Evolutionary conservation across 2,329 filamentous ascomycete genomes (phyloP).

Genomic region (Trichoderma citrinoviride): DNA sequence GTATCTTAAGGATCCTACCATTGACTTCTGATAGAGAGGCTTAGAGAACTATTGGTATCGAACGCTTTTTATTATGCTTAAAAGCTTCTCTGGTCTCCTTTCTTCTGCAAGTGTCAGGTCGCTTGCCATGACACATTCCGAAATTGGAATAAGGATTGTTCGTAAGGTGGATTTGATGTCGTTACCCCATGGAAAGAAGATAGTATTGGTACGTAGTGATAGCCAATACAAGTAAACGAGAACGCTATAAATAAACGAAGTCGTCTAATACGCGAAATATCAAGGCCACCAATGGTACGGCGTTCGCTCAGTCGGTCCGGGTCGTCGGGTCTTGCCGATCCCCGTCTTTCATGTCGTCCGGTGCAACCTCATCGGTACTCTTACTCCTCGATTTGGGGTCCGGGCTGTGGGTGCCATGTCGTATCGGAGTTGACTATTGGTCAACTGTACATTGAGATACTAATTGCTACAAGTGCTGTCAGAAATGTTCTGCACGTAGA

Average conservation of each 20-base stretch:
- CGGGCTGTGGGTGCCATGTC: not conserved
- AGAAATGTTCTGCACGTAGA: no score
- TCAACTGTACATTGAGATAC: no score
- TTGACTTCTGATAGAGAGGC: no score
- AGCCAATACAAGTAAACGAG: not conserved
- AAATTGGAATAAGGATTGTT: no score
- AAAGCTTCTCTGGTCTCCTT: not conserved
- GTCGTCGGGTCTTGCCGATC: conserved; percentile 6
- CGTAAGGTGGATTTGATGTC: not conserved
- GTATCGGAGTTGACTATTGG: not conserved
- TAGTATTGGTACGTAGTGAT: no score
- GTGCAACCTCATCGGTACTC: not conserved
- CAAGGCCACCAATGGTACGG: not conserved
- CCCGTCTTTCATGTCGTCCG: not conserved
- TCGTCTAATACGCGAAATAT: not conserved
- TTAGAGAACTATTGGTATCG: no score
- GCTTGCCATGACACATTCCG: not conserved
- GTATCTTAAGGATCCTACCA: no score
- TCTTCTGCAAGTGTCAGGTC: no score
- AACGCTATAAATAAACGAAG: not conserved
- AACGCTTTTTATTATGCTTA: not conserved
- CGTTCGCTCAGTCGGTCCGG: not conserved
- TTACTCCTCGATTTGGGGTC: not conserved
- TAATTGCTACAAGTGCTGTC: no score
- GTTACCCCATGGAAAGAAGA: not conserved